Conservation (phyloP, 192 early-diverging fungal genomes). For the Backusella sp. region DNA sequence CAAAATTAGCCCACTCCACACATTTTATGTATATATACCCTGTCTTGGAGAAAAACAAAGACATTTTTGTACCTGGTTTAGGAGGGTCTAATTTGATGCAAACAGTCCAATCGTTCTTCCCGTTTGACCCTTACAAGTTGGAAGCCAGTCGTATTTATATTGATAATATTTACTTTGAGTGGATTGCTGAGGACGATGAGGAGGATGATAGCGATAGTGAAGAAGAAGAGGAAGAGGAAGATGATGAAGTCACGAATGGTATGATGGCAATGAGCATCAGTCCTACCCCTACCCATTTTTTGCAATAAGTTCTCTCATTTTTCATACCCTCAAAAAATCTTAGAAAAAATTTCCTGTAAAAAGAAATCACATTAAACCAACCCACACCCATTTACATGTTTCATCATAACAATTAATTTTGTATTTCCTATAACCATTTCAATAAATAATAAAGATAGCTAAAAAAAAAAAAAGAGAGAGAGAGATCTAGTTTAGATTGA, state of each 20-base stretch:
- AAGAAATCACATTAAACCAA: not conserved
- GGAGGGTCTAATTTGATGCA: constrained; percentile 19
- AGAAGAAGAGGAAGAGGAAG: constrained; percentile 38
- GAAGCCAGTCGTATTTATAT: constrained; percentile 68
- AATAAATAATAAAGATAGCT: not conserved
- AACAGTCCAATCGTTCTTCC: constrained; percentile 74
- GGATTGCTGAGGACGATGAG: constrained; percentile 65
- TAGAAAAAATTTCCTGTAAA: constrained; percentile 11
- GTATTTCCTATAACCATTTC: not conserved
- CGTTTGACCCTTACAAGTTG: constrained; percentile 88
- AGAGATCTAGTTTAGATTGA: not conserved
- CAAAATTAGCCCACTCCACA: constrained; percentile 69
- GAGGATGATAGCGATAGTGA: constrained; percentile 43
- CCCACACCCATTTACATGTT: not conserved
- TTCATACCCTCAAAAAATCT: not conserved
- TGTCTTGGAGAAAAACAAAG: constrained; percentile 65
- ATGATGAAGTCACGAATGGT: constrained; percentile 43
- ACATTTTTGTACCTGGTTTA: constrained; percentile 34
- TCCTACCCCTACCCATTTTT: constrained; percentile 42
- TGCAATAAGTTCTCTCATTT: not conserved
- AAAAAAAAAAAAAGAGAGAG: not conserved
- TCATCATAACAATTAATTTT: not conserved
- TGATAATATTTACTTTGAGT: constrained; percentile 73
- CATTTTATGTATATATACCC: constrained; percentile 87
- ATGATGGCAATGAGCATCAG: constrained; percentile 57